Evolutionary conservation across 371 early-diverging fungal genomes (phyloP), one percentile per base, ranked within the genome.

Genomic region (Rhizopus delemar): DNA sequence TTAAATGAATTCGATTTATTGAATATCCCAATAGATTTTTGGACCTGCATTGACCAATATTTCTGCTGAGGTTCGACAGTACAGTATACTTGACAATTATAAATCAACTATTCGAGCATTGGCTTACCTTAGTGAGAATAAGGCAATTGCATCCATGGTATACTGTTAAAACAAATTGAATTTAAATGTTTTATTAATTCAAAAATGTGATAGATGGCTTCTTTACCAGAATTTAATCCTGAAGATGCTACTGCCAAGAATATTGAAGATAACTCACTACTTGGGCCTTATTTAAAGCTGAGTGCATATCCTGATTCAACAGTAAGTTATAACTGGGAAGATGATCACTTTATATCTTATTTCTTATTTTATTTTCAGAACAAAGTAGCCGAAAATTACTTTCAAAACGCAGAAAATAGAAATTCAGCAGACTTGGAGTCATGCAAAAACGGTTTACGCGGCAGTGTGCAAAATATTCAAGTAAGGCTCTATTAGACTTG

Each of bases 211-310:
- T 66, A 77, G 79, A 53, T 87, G n/a, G 63, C 85, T 34, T 74
- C 63, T 46, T 43, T 80, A 73, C 41, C 78, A 55, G 60, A 90
- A 69, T 69, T 95, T 73, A 76, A 85, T 60, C 92, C 92, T 3
- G 51, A 62, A 0, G 62, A 80, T 50, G 68, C 76, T 1, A 74
- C 75, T 0, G 85, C 91, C 0, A 67, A 77, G 3, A 81, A 75
- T 22, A 74, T 92, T 15, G 93, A 93, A 59, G 56, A 85, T 5
- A 56, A 81, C 4, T 83, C 91, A 22, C 62, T 92, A 28, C 69
- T 93, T 2, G 95, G 95, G 0, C 92, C 91, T 5, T 89, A 89
- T 51, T 82, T 92, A 53, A 68, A 75, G 29, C 60, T 87, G 0
- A 78, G 89, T 12, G 83, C 74, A 13, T 89, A 86, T 48, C 83